Base-by-base conservation (phyloP, 2,329 filamentous ascomycete species). In the Cladosporium sp. region DNA sequence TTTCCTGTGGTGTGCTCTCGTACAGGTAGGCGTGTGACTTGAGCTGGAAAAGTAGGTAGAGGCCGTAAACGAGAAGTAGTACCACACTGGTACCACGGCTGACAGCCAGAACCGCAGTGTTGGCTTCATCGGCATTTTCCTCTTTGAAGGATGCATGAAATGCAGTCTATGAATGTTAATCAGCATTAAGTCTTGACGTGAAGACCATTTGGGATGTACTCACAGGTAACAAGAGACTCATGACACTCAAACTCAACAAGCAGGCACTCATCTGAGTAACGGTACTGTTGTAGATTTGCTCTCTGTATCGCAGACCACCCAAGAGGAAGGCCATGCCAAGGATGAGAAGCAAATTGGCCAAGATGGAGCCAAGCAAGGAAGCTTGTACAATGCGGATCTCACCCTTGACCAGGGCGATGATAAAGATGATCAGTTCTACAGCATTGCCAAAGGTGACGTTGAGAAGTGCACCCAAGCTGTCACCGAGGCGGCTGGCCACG, bases 261-360 rank as follows among this genome's bases (percentile, higher is more conserved):
- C 89, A 95, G 45, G 91, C 91, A 66, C 89, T 95, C 88, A 95
- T 95, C 67, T 96, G 90, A 1, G 90, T 95, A 52, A 95, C 88
- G 18, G 88, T 95, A 70, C 84, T 93, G 71, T 95, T 96, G 72
- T 95, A 96, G 55, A 96, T 84, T 74, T 95, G 91, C 72, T 96
- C 91, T 65, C 86, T 85, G 68, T 83, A 95, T 55, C 89, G 84
- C 49, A 95, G 73, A 55, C 90, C 91, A 62, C 91, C 91, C 19
- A 94, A 72, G 46, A 95, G 78, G 68, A 96, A 95, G 51, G 84
- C 84, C 89, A 95, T 95, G 62, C 91, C 91, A 59, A 96, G 72
- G 63, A 95, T 95, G 53, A 95, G 78, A 19, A 96, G 76, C 50
- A 95, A 71, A 63, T 95, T 95, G 56, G 90, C 86, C 57, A 96